Conservation (phyloP, 257 asterid genomes). For the Petunia axillaris region DNA sequence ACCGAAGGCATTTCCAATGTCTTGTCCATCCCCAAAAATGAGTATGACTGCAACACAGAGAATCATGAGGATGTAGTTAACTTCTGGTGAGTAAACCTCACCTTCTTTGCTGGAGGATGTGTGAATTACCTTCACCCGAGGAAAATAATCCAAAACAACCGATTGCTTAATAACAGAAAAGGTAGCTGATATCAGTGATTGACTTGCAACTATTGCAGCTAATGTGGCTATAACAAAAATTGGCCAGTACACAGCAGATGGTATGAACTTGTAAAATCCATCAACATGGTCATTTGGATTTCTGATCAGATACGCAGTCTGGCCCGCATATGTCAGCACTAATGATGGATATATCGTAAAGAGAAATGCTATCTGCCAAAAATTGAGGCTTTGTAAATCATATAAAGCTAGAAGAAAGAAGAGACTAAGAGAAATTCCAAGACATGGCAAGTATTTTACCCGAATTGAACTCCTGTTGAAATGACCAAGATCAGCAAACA, state of each 20-base stretch:
- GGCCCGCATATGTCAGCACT: slow-evolving; percentile 66
- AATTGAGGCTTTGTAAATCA: not conserved
- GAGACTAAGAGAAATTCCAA: not conserved
- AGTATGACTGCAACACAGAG: slow-evolving; percentile 44
- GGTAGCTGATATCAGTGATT: slow-evolving; percentile 71
- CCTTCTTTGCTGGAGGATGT: slow-evolving; percentile 69
- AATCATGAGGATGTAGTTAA: slow-evolving; percentile 44
- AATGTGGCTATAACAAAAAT: slow-evolving; percentile 70
- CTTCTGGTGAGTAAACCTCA: slow-evolving; percentile 75
- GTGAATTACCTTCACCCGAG: slow-evolving; percentile 63
- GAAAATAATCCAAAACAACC: slow-evolving; percentile 67
- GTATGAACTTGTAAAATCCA: slow-evolving; percentile 70
- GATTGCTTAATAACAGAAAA: slow-evolving; percentile 74
- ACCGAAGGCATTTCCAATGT: slow-evolving; percentile 57
- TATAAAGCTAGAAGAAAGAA: not conserved
- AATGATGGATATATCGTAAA: slow-evolving; percentile 69
- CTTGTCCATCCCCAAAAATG: slow-evolving; percentile 59
- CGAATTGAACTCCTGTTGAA: slow-evolving; percentile 71
- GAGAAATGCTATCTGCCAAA: slow-evolving; percentile 59
- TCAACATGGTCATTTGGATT: slow-evolving; percentile 54
- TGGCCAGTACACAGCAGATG: slow-evolving; percentile 68
- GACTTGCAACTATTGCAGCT: slow-evolving; percentile 57
- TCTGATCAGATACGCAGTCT: slow-evolving; percentile 62
- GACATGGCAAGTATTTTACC: slow-evolving; percentile 32
- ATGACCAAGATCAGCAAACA: slow-evolving; percentile 86